These are phyloP conservation scores for Leccinum variicolor DNA, from an alignment of 768 basidiomycete species.

Conservation along the genomic window DNA sequence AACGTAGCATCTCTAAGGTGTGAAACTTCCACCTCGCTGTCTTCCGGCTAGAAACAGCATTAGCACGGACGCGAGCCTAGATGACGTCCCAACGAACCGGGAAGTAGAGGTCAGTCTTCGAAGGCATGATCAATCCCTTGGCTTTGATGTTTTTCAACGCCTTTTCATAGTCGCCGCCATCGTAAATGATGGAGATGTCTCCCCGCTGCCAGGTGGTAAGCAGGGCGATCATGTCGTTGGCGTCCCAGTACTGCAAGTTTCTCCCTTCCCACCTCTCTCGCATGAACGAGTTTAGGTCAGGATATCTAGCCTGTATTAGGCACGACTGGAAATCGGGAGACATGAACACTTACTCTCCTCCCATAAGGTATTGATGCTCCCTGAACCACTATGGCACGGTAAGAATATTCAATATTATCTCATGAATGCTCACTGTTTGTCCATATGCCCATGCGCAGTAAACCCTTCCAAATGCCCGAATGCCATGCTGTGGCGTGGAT, in stretches of 20 bases:
- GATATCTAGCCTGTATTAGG: conserved; percentile 33
- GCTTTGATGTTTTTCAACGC: conserved; percentile 45
- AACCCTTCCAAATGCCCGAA: conserved; percentile 56
- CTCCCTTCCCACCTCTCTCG: conserved; percentile 49
- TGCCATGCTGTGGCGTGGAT: conserved; percentile 42
- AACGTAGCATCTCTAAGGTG: conserved; percentile 42
- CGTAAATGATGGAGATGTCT: conserved; percentile 46
- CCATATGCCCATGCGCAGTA: conserved; percentile 62
- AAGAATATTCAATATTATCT: background rate
- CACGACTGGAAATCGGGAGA: background rate
- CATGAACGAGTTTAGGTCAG: conserved; percentile 47
- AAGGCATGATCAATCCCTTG: conserved; percentile 56
- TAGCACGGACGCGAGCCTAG: background rate
- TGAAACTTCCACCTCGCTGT: conserved; percentile 47
- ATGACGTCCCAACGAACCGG: conserved; percentile 34
- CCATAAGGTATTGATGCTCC: conserved; percentile 41
- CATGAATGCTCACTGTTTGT: conserved; percentile 41
- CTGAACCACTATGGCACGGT: conserved; percentile 48
- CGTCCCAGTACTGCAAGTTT: conserved; percentile 47
- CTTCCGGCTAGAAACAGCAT: conserved; percentile 43
- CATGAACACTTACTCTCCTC: conserved; percentile 35
- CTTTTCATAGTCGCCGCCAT: conserved; percentile 42
- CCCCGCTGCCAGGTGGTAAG: conserved; percentile 51
- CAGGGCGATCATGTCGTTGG: conserved; percentile 51
- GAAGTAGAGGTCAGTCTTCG: conserved; percentile 59